phyloP scores from a whole-genome alignment of 1,284 basidiomycete genomes.

The Sporisorium scitamineum region DNA sequence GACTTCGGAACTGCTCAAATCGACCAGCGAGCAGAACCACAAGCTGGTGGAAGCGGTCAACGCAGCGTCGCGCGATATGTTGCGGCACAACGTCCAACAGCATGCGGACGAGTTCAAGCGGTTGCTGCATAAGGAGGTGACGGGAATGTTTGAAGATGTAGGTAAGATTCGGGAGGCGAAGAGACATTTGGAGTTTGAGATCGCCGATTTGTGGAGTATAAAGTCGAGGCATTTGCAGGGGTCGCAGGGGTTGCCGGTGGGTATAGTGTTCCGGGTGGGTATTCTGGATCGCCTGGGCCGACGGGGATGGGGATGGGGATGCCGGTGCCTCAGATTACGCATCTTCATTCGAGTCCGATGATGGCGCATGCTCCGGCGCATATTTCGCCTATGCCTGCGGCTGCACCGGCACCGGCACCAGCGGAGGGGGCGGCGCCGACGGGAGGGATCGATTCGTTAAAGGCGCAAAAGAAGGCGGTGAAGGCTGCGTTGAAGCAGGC shows the following conservation, averaged over 20 bases:
- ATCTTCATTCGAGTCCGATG: conserved; percentile 17
- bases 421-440: background rate
- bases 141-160: conserved; percentile 63
- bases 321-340: conserved; percentile 26
- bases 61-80: conserved; percentile 55
- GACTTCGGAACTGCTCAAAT: conserved; percentile 45
- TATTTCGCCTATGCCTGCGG: conserved; percentile 19
- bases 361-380: conserved; percentile 22
- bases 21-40: conserved; percentile 52
- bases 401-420: conserved; percentile 7
- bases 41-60: conserved; percentile 59
- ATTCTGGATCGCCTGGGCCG: conserved; percentile 13
- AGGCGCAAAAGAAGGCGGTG: conserved; percentile 36
- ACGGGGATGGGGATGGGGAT: conserved; percentile 15
- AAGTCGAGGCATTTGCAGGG: conserved; percentile 45
- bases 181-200: conserved; percentile 56
- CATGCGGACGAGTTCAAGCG: conserved; percentile 62
- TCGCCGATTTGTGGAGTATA: conserved; percentile 61
- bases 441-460: conserved; percentile 7
- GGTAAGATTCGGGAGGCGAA: conserved; percentile 64
- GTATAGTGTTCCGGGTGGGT: conserved; percentile 32
- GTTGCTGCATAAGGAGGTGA: conserved; percentile 50
- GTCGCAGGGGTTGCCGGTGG: conserved; percentile 2
- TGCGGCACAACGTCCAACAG: conserved; percentile 50
- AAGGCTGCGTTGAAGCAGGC: conserved; percentile 40